phyloP scores from a whole-genome alignment of 352 stramenopile genomes.

The Globisporangium rhizosaccharum region DNA sequence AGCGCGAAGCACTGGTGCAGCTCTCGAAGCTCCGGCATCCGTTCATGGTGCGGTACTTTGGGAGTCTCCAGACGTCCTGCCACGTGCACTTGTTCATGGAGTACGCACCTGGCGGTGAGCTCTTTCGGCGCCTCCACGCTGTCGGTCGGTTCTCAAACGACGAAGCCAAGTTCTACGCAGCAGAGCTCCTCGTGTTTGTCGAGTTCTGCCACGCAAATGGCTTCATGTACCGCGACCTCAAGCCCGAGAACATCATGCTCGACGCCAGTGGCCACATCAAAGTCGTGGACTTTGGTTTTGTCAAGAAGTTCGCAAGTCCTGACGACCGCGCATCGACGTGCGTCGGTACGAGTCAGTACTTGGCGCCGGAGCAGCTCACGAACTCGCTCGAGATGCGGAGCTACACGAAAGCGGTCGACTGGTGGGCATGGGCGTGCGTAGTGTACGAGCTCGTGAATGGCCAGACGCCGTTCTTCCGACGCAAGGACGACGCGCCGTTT shows the following conservation, averaged over 20 bases:
- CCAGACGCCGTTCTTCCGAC: slow-evolving; percentile 68
- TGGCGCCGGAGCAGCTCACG: slow-evolving; percentile 72
- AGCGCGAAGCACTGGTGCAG: slow-evolving; percentile 38
- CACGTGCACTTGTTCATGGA: slow-evolving; percentile 72
- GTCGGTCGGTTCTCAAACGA: slow-evolving; percentile 51
- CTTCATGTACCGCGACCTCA: slow-evolving; percentile 86
- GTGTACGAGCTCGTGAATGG: slow-evolving; percentile 79
- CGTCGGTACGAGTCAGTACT: slow-evolving; percentile 66
- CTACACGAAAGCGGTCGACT: slow-evolving; percentile 81
- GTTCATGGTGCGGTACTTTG: slow-evolving; percentile 56
- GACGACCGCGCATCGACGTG: slow-evolving; percentile 46
- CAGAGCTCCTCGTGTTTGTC: slow-evolving; percentile 59
- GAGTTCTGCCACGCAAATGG: slow-evolving; percentile 39
- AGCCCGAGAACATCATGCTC: slow-evolving; percentile 89
- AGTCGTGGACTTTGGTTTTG: slow-evolving; percentile 69
- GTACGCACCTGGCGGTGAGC: slow-evolving; percentile 58
- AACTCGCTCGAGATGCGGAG: slow-evolving; percentile 36
- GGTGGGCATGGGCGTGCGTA: slow-evolving; percentile 79
- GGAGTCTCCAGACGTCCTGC: slow-evolving; percentile 45
- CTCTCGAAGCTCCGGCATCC: slow-evolving; percentile 38
- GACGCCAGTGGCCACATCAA: slow-evolving; percentile 58
- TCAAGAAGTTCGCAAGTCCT: slow-evolving; percentile 27
- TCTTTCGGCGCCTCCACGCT: slow-evolving; percentile 51
- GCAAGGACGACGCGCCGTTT: slow-evolving; percentile 82
- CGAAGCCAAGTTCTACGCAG: slow-evolving; percentile 77